phyloP scores from a whole-genome alignment of 75 land plant species.

The Pseudotsuga menziesii region DNA sequence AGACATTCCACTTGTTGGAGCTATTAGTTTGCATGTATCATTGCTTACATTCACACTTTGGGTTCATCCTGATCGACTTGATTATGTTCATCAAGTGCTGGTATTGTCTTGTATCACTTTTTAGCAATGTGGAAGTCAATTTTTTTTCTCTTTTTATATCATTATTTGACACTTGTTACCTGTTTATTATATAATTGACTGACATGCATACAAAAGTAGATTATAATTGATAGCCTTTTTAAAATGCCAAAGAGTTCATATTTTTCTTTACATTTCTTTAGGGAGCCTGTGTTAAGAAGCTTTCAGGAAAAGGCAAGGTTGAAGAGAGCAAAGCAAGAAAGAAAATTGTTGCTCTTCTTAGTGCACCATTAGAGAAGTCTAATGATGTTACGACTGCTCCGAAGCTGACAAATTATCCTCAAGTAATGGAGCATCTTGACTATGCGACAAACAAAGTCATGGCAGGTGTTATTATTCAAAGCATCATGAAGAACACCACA shows the following conservation, averaged over 20 bases:
- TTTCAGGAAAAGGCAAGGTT: conserved; percentile 76
- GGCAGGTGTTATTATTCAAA: conserved; percentile 81
- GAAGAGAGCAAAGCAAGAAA: conserved; percentile 87
- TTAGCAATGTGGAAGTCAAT: not conserved
- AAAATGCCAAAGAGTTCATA: not conserved
- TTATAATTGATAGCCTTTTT: not conserved
- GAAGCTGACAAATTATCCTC: conserved; percentile 81
- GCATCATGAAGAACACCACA: too few species aligned
- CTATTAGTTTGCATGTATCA: too few species aligned
- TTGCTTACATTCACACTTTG: too few species aligned
- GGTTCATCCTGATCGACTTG: too few species aligned
- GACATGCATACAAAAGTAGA: not conserved
- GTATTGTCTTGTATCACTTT: conserved; percentile 44
- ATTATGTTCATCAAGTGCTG: too few species aligned
- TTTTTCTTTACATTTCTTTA: conserved; percentile 19
- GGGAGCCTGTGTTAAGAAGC: conserved; percentile 94
- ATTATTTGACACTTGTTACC: not conserved
- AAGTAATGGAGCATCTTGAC: conserved; percentile 89
- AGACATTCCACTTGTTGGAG: too few species aligned
- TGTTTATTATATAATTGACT: not conserved
- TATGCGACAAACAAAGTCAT: conserved; percentile 84
- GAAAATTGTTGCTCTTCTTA: conserved; percentile 87
- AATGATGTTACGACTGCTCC: conserved; percentile 79
- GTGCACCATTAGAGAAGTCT: conserved; percentile 94
- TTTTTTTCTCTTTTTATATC: not conserved